These are phyloP conservation scores for Phlebiopsis gigantea DNA, from an alignment of 768 basidiomycete genomes.

Conservation along the genomic window DNA sequence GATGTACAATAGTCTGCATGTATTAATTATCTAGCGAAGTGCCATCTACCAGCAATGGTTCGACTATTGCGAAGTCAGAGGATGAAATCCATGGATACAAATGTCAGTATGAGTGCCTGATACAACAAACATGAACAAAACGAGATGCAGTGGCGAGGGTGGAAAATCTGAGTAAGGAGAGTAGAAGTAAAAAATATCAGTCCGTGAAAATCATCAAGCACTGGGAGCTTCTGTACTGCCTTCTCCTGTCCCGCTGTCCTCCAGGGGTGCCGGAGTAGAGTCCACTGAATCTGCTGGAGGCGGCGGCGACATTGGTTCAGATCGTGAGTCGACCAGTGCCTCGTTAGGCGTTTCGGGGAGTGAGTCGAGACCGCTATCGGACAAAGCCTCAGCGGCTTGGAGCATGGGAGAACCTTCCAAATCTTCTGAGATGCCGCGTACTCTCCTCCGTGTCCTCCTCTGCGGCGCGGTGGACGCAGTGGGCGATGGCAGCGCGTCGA, in stretches of 20 bases:
- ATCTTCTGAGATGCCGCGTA: constrained; percentile 24
- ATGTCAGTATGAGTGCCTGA: constrained; percentile 5
- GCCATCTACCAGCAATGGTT: constrained; percentile 6
- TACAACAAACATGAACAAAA: constrained; percentile 4
- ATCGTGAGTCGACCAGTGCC: background rate
- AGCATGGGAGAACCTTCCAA: constrained; percentile 5
- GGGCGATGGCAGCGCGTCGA: constrained; percentile 42
- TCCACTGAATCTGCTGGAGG: background rate
- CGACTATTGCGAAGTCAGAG: background rate
- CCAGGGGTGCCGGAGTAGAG: background rate
- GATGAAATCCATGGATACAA: constrained; percentile 9
- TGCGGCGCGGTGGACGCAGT: constrained; percentile 25
- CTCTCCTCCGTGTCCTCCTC: constrained; percentile 14
- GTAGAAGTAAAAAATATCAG: background rate
- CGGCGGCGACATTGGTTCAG: background rate
- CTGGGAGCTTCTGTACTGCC: background rate
- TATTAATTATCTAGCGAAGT: background rate
- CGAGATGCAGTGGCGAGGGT: constrained; percentile 6
- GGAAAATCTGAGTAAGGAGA: constrained; percentile 11
- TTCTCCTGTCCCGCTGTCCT: background rate
- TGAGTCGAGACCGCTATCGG: background rate
- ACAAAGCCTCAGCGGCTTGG: background rate
- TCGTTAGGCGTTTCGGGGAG: background rate
- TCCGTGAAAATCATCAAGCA: background rate
- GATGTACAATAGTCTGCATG: background rate